Percentiles rank a stretch among this genome's conserved stretches.
phyloP scores from a whole-genome alignment of 345 rosid genomes.

The Fremontodendron californicum region DNA sequence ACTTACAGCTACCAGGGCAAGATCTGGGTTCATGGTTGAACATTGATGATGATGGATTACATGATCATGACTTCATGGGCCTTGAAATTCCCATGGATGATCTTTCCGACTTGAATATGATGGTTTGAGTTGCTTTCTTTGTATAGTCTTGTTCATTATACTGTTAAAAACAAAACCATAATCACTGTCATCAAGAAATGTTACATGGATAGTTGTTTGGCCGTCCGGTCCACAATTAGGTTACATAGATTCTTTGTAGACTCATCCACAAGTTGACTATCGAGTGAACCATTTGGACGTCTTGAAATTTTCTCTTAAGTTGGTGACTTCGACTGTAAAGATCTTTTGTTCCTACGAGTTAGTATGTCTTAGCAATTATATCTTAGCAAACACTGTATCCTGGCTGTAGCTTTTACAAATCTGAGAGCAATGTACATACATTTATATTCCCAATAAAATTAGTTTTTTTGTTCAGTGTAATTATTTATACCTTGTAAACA shows the following conservation, averaged over 20 bases:
- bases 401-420: conserved; percentile 51
- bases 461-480: conserved; percentile 33
- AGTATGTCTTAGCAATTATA: conserved; percentile 43
- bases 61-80: conserved; percentile 85
- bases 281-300: conserved; percentile 46
- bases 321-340: conserved; percentile 59
- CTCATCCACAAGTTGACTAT: conserved; percentile 43
- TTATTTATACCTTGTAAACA: not conserved
- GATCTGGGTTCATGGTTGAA: conserved; percentile 93
- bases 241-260: conserved; percentile 71
- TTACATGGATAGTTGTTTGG: conserved; percentile 44
- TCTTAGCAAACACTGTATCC: conserved; percentile 49
- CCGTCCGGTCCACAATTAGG: conserved; percentile 51
- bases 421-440: conserved; percentile 75
- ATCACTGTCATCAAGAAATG: conserved; percentile 47
- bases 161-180: conserved; percentile 50
- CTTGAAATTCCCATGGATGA: conserved; percentile 99
- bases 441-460: conserved; percentile 58
- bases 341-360: conserved; percentile 49
- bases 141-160: conserved; percentile 85
- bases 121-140: conserved; percentile 71
- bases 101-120: conserved; percentile 91
- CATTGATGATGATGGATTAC: conserved; percentile 88
- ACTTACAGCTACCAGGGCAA: conserved; percentile 67
- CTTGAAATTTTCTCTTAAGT: conserved; percentile 49